Evolutionary conservation across 345 rosid species (phyloP).

Genomic region (Eucalyptus curtisii): DNA sequence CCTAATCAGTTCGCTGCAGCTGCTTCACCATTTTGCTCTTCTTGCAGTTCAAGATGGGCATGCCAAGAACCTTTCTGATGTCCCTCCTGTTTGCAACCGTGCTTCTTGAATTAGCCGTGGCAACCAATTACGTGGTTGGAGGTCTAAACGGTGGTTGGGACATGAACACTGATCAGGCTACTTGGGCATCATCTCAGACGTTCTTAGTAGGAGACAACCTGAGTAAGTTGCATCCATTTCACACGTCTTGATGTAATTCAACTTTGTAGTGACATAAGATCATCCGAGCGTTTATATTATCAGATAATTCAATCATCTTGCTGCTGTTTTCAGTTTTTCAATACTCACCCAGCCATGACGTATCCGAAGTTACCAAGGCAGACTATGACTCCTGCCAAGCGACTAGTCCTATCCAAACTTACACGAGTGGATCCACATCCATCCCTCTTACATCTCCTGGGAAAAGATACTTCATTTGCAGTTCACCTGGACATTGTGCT

Average conservation of each 20-base stretch:
- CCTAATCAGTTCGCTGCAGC: not conserved
- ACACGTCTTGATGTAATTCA: not conserved
- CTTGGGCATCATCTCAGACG: not conserved
- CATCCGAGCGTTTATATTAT: not conserved
- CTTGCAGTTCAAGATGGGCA: not conserved
- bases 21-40: not conserved
- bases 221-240: not conserved
- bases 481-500: slow-evolving; percentile 1
- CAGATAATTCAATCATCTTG: not conserved
- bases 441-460: slow-evolving; percentile 4
- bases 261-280: not conserved
- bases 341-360: slow-evolving; percentile 1
- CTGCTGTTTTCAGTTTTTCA: not conserved
- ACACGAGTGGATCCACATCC: not conserved
- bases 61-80: not conserved
- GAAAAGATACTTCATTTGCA: slow-evolving; percentile 9
- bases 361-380: slow-evolving; percentile 1
- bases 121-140: slow-evolving; percentile 2
- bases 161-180: not conserved
- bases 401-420: not conserved
- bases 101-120: not conserved
- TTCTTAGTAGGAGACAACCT: slow-evolving; percentile 1
- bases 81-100: not conserved
- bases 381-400: slow-evolving; percentile 6
- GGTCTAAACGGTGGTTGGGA: slow-evolving; percentile 9